These are phyloP conservation scores for Talaromyces sp. DNA, from an alignment of 2,329 filamentous ascomycete genomes.

Conservation along the genomic window DNA sequence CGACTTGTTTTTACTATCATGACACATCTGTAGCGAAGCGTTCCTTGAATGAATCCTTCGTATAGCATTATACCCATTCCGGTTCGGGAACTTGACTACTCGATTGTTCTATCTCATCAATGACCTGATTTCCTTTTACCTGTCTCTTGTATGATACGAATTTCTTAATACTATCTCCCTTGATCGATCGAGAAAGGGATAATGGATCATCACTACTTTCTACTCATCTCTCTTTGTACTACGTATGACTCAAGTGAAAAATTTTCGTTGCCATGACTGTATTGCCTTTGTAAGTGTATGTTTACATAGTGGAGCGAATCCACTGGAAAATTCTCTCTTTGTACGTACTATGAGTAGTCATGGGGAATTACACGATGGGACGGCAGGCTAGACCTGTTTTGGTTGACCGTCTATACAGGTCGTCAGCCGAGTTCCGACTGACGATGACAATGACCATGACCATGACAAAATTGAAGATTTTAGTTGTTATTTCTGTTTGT, in stretches of 20 bases:
- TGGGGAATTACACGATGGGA: not conserved
- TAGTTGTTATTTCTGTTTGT: not conserved
- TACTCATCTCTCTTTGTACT: not conserved
- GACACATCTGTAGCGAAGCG: constrained; percentile 11
- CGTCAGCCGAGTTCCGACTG: not conserved
- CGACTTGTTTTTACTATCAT: constrained; percentile 4
- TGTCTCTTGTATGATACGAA: constrained; percentile 16
- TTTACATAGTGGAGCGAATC: constrained; percentile 7
- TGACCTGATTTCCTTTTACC: not conserved
- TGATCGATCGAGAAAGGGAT: not conserved
- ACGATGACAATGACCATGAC: too few species aligned
- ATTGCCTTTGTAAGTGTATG: constrained; percentile 3
- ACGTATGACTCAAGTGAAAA: not conserved
- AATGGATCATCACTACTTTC: constrained; percentile 5
- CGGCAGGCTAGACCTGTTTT: not conserved
- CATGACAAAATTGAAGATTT: not conserved
- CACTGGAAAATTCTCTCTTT: constrained; percentile 6
- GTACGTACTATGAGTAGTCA: not conserved
- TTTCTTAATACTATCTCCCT: not conserved
- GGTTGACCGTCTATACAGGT: not conserved
- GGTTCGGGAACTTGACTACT: constrained; percentile 7
- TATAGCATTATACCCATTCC: constrained; percentile 19
- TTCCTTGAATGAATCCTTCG: constrained; percentile 12
- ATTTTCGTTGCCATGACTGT: not conserved
- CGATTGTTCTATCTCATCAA: not conserved